phyloP scores from a whole-genome alignment of 2,329 filamentous ascomycete species.

The Alternaria ventricosa region DNA sequence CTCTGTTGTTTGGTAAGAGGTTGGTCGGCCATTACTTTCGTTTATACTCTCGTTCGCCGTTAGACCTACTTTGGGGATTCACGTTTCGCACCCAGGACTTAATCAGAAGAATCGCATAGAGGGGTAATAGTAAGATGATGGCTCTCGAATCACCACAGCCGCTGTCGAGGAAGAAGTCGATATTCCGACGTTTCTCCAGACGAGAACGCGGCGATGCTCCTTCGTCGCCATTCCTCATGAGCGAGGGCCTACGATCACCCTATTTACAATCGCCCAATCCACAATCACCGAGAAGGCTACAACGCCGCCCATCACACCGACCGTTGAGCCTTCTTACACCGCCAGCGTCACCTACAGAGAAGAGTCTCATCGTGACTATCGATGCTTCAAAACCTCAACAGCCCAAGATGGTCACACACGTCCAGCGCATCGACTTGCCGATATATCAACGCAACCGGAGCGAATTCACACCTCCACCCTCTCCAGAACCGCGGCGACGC shows the following conservation, averaged over 20 bases:
- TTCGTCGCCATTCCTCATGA: constrained; percentile 8
- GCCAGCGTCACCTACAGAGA: constrained; percentile 13
- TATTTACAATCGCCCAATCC: background rate
- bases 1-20: background rate
- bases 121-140: constrained; percentile 16
- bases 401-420: constrained; percentile 6
- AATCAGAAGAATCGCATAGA: constrained; percentile 1
- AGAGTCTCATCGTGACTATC: constrained; percentile 2
- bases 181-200: constrained; percentile 29
- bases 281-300: constrained; percentile 8
- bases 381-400: constrained; percentile 4
- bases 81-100: background rate
- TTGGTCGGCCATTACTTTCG: background rate
- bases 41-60: background rate
- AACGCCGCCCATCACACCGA: constrained; percentile 7
- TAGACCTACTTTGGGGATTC: background rate
- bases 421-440: constrained; percentile 15
- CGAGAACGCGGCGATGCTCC: constrained; percentile 12
- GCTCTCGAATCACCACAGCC: constrained; percentile 19
- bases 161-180: constrained; percentile 21
- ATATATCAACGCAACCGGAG: background rate
- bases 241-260: constrained; percentile 1
- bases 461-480: constrained; percentile 1
- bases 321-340: constrained; percentile 14
- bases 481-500: constrained; percentile 11